Conservation (phyloP, 306 rosid species). For the Phaseolus lunatus region DNA sequence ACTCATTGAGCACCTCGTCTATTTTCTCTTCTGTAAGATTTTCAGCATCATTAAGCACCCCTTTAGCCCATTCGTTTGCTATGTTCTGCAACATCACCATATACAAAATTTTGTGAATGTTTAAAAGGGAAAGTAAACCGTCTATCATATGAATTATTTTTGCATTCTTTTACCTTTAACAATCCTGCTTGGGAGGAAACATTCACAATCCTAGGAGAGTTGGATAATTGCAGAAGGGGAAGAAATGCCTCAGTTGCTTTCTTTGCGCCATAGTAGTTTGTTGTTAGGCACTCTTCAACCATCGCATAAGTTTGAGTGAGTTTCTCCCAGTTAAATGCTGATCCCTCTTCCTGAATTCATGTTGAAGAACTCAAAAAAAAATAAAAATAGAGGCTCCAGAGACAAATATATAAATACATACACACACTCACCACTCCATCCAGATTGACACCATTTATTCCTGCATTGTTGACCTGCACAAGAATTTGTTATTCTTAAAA, state of each 20-base stretch:
- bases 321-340: neutral
- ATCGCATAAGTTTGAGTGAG: constrained; percentile 33
- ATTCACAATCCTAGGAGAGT: constrained; percentile 49
- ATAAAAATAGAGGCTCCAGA: neutral
- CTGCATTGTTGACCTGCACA: constrained; percentile 54
- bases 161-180: constrained; percentile 33
- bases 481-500: neutral
- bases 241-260: constrained; percentile 39
- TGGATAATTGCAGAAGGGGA: constrained; percentile 46
- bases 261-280: constrained; percentile 49
- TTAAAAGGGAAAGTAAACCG: neutral
- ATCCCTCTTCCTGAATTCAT: constrained; percentile 33
- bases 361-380: constrained; percentile 3
- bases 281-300: constrained; percentile 34
- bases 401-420: neutral
- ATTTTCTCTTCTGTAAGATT: constrained; percentile 47
- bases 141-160: neutral
- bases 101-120: constrained; percentile 11
- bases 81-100: constrained; percentile 22
- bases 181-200: constrained; percentile 39
- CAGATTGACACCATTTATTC: constrained; percentile 34
- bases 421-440: constrained; percentile 22
- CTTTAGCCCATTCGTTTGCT: constrained; percentile 46
- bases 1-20: constrained; percentile 43
- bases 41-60: constrained; percentile 43